Evolutionary conservation across 1,284 basidiomycete species (phyloP), one percentile per base, ranked within the genome.

Genomic region (Leucocoprinus gongylophorus): DNA sequence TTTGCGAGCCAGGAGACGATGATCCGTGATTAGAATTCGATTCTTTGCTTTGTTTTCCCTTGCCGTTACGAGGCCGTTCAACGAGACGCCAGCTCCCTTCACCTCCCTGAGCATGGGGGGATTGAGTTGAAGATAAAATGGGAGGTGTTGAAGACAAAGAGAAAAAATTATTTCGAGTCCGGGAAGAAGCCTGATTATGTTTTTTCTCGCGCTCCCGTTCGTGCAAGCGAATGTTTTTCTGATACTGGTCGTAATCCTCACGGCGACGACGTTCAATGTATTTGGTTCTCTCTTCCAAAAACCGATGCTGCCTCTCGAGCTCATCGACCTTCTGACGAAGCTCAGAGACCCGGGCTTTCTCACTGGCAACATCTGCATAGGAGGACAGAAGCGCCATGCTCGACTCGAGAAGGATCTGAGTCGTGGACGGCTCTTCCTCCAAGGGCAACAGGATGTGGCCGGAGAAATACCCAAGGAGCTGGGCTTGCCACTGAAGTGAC

Each of bases 401-500:
- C 3, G 76, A 69, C 26, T 75, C 70, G 1, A 78, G 60, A 8
- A 80, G 61, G 0, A 67, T 61, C 21, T 72, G 61, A 43, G 57
- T 65, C 62, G 61, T 51, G 26, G 57, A 58, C 13, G 54, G 50
- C 9, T 55, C 26, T 7, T 53, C 48, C 35, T 42, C 55, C 50
- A 64, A 64, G 0, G 73, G 66, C 8, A 72, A 60, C 51, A 81
- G 75, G 40, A 79, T 63, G 53, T 85, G 75, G 0, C 75, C 80
- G 0, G 79, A 82, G 56, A 74, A 82, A 51, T 83, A 73, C 2
- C 70, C 66, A 32, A 82, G 70, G 9, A 85, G 73, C 54, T 83
- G 79, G 0, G 79, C 76, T 56, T 86, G 76, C 81, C 83, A 86
- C 54, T 76, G 74, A 46, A 77, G 59, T 5, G 63, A 62, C n/a